Conservation (phyloP, 2,329 filamentous ascomycete genomes). For the Alternaria brassicae region DNA sequence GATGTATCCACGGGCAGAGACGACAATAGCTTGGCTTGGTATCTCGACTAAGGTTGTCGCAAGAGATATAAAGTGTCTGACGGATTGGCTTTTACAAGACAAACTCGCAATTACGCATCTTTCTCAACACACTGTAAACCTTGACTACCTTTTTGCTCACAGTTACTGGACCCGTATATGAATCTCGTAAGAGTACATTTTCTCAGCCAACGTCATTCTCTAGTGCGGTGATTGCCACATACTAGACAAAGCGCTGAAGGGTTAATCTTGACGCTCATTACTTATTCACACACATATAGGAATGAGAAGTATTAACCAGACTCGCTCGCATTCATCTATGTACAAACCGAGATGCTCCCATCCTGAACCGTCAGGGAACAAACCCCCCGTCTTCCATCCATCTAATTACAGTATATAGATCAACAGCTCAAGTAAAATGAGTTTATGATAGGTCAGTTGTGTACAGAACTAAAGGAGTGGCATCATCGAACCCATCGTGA, state of each 20-base stretch:
- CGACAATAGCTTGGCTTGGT: not conserved
- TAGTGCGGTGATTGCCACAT: not conserved
- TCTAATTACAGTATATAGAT: constrained; percentile 7
- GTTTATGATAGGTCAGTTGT: constrained; percentile 14
- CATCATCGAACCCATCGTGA: not conserved
- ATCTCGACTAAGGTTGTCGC: not conserved
- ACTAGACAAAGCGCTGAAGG: not conserved
- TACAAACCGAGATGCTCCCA: not conserved
- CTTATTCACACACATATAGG: not conserved
- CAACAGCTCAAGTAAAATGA: constrained; percentile 12
- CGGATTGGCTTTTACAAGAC: not conserved
- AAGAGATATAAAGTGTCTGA: not conserved
- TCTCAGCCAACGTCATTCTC: not conserved
- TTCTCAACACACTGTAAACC: not conserved
- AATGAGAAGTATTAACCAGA: not conserved
- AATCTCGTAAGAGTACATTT: not conserved
- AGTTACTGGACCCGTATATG: not conserved
- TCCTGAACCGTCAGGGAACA: not conserved
- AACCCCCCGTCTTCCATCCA: constrained; percentile 2
- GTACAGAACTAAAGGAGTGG: not conserved
- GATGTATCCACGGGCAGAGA: not conserved
- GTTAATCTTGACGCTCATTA: not conserved
- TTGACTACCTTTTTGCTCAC: not conserved
- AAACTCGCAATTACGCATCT: not conserved
- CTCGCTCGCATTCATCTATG: constrained; percentile 4